phyloP scores from a whole-genome alignment of 192 early-diverging fungal genomes.

The Coemansia brasiliensis region DNA sequence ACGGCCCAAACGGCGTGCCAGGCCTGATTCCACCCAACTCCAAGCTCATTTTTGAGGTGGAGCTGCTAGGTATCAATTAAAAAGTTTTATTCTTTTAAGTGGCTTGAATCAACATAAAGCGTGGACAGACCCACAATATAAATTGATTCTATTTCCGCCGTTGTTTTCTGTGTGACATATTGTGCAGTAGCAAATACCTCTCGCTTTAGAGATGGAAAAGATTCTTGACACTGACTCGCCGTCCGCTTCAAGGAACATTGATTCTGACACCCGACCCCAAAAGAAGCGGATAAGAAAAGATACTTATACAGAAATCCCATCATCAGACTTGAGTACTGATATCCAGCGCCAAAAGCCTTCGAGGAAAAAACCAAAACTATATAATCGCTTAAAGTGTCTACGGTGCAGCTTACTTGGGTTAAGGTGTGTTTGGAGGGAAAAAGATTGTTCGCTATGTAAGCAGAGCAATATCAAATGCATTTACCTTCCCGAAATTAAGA shows the following conservation, averaged over 20 bases:
- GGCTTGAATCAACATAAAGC: too few species aligned
- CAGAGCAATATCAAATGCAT: constrained; percentile 18
- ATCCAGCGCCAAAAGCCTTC: not conserved
- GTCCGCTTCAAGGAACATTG: too few species aligned
- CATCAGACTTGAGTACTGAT: too few species aligned
- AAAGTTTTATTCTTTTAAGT: not conserved
- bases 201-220: too few species aligned
- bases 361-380: not conserved
- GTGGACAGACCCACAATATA: too few species aligned
- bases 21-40: constrained; percentile 79
- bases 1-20: constrained; percentile 75
- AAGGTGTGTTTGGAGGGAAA: constrained; percentile 7
- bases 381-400: constrained; percentile 8
- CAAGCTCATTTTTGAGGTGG: constrained; percentile 84
- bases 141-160: too few species aligned
- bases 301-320: too few species aligned
- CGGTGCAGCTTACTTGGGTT: constrained; percentile 34
- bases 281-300: too few species aligned
- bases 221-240: too few species aligned
- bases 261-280: too few species aligned
- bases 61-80: constrained; percentile 55
- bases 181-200: too few species aligned
- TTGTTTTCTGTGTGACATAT: too few species aligned
- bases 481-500: not conserved
- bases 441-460: constrained; percentile 16